phyloP scores from a whole-genome alignment of 2,329 filamentous ascomycete species.

The Pseudocercospora musae region DNA sequence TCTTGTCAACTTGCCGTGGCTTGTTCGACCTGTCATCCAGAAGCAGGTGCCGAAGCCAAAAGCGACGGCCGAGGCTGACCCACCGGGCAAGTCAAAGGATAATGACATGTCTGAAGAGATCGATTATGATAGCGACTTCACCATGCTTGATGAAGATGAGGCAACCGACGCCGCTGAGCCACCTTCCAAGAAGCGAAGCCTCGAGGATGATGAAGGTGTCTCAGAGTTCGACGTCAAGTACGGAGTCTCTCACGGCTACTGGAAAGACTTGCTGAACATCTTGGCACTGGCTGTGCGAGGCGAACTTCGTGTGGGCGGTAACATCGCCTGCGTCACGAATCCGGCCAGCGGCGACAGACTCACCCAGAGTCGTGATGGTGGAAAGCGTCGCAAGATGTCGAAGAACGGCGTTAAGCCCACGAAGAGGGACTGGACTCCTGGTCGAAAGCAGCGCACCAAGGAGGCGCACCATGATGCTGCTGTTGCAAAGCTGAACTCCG shows the following conservation, averaged over 20 bases:
- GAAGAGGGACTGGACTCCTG: constrained; percentile 28
- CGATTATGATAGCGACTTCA: constrained; percentile 25
- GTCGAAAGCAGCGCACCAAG: constrained; percentile 34
- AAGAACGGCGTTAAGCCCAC: constrained; percentile 19
- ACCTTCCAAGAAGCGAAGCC: constrained; percentile 20
- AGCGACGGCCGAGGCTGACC: constrained; percentile 17
- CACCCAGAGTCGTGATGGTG: background rate
- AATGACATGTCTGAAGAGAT: constrained; percentile 44
- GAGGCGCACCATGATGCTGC: constrained; percentile 43
- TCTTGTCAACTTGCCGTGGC: constrained; percentile 53
- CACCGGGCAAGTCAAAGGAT: constrained; percentile 19
- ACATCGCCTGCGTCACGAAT: constrained; percentile 35
- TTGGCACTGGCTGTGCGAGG: constrained; percentile 51
- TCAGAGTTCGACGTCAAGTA: constrained; percentile 31
- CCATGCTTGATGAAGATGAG: constrained; percentile 21
- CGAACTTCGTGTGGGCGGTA: constrained; percentile 43
- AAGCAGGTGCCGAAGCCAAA: constrained; percentile 49
- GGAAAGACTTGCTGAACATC: constrained; percentile 60
- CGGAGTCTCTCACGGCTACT: constrained; percentile 57
- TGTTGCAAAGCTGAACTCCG: constrained; percentile 41
- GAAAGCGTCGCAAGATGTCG: background rate
- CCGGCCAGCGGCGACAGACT: background rate
- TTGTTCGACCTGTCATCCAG: constrained; percentile 54
- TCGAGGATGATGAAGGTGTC: constrained; percentile 16
- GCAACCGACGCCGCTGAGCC: constrained; percentile 8